phyloP scores from a whole-genome alignment of 805 yeast genomes.

The Starmerella cellae region DNA sequence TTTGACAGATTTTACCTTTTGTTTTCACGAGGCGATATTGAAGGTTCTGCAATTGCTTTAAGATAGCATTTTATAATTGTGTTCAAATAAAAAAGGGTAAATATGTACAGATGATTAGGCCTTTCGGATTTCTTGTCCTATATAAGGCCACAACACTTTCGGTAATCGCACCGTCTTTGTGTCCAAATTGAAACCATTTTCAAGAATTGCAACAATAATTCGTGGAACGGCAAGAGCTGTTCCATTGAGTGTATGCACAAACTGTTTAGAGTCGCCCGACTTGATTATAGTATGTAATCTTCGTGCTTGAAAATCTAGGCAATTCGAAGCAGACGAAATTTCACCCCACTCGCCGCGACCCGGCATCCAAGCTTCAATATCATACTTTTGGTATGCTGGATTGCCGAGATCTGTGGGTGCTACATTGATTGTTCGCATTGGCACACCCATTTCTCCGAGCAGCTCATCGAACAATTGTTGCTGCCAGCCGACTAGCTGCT shows the following conservation, averaged over 20 bases:
- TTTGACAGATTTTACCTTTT: too few relatives aligned
- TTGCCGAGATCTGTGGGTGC: conserved; percentile 86
- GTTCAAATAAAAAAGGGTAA: too few relatives aligned
- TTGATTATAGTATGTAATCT: conserved; percentile 46
- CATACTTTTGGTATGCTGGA: conserved; percentile 83
- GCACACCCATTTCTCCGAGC: conserved; percentile 47
- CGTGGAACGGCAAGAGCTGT: conserved; percentile 95
- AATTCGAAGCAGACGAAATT: conserved; percentile 78
- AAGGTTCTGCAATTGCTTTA: too few relatives aligned
- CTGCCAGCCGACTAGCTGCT: conserved; percentile 52
- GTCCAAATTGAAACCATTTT: conserved; percentile 45
- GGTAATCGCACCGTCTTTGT: conserved; percentile 16
- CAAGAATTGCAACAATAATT: conserved; percentile 76
- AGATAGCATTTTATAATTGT: too few relatives aligned
- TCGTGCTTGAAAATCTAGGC: conserved; percentile 81
- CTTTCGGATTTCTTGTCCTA: conserved; percentile 5
- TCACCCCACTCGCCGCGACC: conserved; percentile 92
- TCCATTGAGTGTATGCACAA: conserved; percentile 79
- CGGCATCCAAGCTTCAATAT: conserved; percentile 97
- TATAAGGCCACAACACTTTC: conserved; percentile 12
- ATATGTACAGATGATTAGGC: background rate
- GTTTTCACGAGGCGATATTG: too few relatives aligned
- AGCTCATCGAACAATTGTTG: conserved; percentile 37
- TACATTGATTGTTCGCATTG: conserved; percentile 74
- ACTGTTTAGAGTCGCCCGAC: conserved; percentile 28